phyloP scores from a whole-genome alignment of 352 stramenopile species.

The Phytopythium delawarense region DNA sequence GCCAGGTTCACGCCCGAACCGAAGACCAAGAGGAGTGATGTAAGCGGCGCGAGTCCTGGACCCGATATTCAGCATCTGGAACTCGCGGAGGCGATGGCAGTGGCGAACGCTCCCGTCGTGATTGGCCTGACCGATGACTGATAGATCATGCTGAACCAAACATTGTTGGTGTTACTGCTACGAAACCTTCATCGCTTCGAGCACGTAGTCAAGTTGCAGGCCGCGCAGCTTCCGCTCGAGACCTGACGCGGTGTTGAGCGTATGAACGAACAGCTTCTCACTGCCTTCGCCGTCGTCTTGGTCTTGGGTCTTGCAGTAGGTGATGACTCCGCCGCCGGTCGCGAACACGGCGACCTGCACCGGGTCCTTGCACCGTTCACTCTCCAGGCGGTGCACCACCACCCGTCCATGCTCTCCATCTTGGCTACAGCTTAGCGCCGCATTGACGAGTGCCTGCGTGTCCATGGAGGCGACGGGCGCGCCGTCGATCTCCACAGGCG shows the following conservation, averaged over 20 bases:
- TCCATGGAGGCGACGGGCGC: slow-evolving; percentile 30
- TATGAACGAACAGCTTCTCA: slow-evolving; percentile 40
- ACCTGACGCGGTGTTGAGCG: slow-evolving; percentile 58
- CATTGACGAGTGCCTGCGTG: slow-evolving; percentile 21
- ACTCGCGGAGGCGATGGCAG: not conserved
- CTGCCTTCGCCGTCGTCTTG: not conserved
- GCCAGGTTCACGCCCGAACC: too few species aligned
- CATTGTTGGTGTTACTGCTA: not conserved
- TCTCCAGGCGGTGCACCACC: slow-evolving; percentile 34
- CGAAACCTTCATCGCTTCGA: slow-evolving; percentile 8
- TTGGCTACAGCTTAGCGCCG: slow-evolving; percentile 11
- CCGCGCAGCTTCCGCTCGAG: slow-evolving; percentile 51
- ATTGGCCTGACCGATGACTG: not conserved
- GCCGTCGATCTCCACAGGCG: slow-evolving; percentile 27
- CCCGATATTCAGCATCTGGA: not conserved
- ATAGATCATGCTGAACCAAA: too few species aligned
- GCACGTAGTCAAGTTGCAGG: slow-evolving; percentile 38
- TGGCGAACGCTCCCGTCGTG: not conserved
- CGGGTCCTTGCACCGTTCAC: slow-evolving; percentile 34
- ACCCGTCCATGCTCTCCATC: slow-evolving; percentile 2
- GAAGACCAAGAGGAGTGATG: too few species aligned
- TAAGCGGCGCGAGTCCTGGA: too few species aligned
- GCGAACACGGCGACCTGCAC: slow-evolving; percentile 59
- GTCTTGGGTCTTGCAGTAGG: slow-evolving; percentile 43
- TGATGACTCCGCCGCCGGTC: slow-evolving; percentile 55